These are phyloP conservation scores for Coemansia sp. DNA, from an alignment of 192 early-diverging fungal species.

Conservation along the genomic window DNA sequence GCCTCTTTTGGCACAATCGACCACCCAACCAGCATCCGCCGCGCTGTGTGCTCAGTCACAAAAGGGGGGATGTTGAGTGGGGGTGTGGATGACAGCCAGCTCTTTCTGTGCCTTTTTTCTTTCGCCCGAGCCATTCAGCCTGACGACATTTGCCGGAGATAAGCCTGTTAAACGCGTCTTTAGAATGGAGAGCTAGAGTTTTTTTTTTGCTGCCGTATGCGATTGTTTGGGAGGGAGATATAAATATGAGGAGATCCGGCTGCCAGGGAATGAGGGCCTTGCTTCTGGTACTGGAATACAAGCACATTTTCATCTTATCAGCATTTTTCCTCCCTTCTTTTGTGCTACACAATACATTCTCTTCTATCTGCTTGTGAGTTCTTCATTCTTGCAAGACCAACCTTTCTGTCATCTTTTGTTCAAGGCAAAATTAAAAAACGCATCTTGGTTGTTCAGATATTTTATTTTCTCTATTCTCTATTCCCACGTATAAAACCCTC, in stretches of 20 bases:
- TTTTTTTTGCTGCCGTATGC: not conserved
- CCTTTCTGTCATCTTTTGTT: not conserved
- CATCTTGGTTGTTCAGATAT: not conserved
- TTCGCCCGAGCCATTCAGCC: not conserved
- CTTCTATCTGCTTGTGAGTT: not conserved
- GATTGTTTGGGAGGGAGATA: not conserved
- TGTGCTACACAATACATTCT: constrained; percentile 5
- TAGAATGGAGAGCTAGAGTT: not conserved
- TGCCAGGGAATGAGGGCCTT: not conserved
- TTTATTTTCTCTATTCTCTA: not conserved
- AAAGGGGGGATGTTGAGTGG: not conserved
- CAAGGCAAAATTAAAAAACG: not conserved
- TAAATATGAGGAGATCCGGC: not conserved
- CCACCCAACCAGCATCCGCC: not conserved
- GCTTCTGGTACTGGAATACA: not conserved
- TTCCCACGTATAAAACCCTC: not conserved
- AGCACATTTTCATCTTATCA: not conserved
- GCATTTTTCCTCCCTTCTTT: not conserved
- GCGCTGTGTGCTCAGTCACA: not conserved
- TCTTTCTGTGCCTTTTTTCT: not conserved
- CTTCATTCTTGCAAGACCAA: not conserved
- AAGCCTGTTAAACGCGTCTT: not conserved
- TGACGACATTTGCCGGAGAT: not conserved
- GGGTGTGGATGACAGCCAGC: not conserved
- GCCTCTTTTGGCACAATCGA: not conserved